Evolutionary conservation across 345 rosid species (phyloP), one percentile per base, ranked within the genome.

Genomic region (Eucalyptus dawsonii): DNA sequence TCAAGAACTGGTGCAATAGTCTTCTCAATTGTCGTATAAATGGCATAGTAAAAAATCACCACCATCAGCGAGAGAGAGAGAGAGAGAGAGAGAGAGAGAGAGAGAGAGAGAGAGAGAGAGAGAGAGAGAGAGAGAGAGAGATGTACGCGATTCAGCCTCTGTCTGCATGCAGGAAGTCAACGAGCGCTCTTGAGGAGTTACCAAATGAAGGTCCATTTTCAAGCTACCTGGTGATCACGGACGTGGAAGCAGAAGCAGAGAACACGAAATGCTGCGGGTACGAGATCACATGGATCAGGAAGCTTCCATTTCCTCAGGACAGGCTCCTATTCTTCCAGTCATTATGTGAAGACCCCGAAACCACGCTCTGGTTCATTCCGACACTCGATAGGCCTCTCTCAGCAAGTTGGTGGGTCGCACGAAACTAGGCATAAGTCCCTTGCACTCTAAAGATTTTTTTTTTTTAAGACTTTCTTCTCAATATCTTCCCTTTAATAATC

Each of bases 371-470:
- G 95, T 96, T 97, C 89, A 88, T 95, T 88, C 97, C 96, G 1
- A 96, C 95, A 91, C 95, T 97, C 40, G 97, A 95, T 88, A 94
- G 93, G 88, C 96, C 98, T 31, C 89, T 95, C 13, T 95, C 97
- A 42, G 44, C 44, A 42, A 7, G 44, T 42, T 42, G 44, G 44
- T 1, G 44, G 44, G 44, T 42, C 44, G 44, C 44, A 8, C 44
- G 44, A 42, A 42, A 42, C 44, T 42, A 44, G 45, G 45, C 45
- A 44, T 44, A 44, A 44, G 45, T 44, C 45, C 45, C 45, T 44
- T 44, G 45, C 45, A 44, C 45, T 44, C 45, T 44, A 44, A 44
- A 44, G 45, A 44, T 44, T 44, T 42, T 0, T 50, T 50, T 50
- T 50, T 50, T 50, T 50, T 5, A 15, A 15, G 19, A 6, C 19